Evolutionary conservation across 1,284 basidiomycete species (phyloP), one percentile per base, ranked within the genome.

Genomic region (Cryptococcus floricola): DNA sequence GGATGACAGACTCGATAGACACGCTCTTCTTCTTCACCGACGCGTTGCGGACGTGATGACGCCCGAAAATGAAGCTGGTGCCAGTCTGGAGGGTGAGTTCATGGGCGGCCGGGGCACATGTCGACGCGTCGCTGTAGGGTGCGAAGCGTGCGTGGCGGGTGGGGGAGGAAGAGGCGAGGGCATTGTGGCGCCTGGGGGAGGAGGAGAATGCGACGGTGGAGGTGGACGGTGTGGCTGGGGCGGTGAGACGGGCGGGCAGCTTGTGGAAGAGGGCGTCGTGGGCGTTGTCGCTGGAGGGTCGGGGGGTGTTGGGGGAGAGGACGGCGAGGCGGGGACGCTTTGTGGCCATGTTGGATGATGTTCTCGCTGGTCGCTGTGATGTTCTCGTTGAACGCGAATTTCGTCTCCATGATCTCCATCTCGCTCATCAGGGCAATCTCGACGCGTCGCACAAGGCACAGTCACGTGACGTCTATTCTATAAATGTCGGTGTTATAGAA

Each of bases 131-230:
- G 31, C 31, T 34, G 31, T 34, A 34, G 31, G 31, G 31, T 10
- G 31, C 31, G 10, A 34, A 34, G 31, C 31, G 31, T 6, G 31
- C 31, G 10, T 27, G 16, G 31, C 37, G 23, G 5, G 56, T 50
- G 54, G 59, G 65, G 46, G 65, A 59, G 19, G 62, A 58, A 7
- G 58, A 59, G 13, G 46, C 13, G 56, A 46, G 10, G 57, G 55
- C 41, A 62, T 64, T 25, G 57, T 61, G 50, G 12, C 63, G 63
- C 10, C 56, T 57, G 10, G 71, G 71, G 0, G 70, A 71, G n/a
- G 71, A 72, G 23, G 67, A 72, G 28, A 60, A 64, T 4, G 74
- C 73, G 27, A 74, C 70, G 27, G 73, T 75, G 13, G 70, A 72
- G 3, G 72, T 69, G 25, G 64, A 65, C 2, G 73, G 73, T 7